Evolutionary conservation across 2,329 filamentous ascomycete species (phyloP).

Genomic region (Fusarium liriodendri): DNA sequence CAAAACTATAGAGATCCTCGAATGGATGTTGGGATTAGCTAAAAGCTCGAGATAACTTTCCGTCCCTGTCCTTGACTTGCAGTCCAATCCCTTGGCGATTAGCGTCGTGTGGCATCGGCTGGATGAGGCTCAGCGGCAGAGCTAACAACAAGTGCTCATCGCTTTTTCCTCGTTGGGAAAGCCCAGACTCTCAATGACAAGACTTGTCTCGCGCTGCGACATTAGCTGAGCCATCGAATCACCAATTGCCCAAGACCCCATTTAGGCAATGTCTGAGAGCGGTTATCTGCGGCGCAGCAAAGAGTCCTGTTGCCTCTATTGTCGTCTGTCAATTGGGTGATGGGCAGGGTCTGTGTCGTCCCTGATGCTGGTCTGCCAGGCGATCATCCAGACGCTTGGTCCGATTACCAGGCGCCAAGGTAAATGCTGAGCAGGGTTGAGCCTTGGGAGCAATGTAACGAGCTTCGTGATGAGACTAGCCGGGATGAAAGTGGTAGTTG

Average conservation of each 20-base stretch:
- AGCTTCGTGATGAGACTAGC: not conserved
- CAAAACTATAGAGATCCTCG: not conserved
- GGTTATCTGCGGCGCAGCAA: constrained; percentile 19
- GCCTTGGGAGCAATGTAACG: not conserved
- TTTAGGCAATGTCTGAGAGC: constrained; percentile 23
- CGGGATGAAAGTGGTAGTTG: not conserved
- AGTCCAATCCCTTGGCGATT: not conserved
- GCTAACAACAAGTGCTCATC: constrained; percentile 20
- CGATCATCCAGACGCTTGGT: not conserved
- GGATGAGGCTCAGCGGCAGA: constrained; percentile 32
- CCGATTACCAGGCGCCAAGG: not conserved
- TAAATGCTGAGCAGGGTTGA: not conserved
- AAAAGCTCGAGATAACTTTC: not conserved
- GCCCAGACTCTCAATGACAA: not conserved
- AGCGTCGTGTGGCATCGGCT: not conserved
- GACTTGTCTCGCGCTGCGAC: not conserved
- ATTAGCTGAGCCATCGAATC: constrained; percentile 13
- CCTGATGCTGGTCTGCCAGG: not conserved
- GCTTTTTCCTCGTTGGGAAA: constrained; percentile 16
- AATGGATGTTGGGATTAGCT: not conserved
- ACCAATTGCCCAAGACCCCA: constrained; percentile 5
- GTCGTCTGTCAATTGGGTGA: not conserved
- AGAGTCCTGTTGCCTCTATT: not conserved
- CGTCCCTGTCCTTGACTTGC: not conserved
- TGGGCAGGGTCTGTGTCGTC: not conserved